Evolutionary conservation across 148 eudicot genomes (phyloP).

Genomic region (Nepenthes gracilis): DNA sequence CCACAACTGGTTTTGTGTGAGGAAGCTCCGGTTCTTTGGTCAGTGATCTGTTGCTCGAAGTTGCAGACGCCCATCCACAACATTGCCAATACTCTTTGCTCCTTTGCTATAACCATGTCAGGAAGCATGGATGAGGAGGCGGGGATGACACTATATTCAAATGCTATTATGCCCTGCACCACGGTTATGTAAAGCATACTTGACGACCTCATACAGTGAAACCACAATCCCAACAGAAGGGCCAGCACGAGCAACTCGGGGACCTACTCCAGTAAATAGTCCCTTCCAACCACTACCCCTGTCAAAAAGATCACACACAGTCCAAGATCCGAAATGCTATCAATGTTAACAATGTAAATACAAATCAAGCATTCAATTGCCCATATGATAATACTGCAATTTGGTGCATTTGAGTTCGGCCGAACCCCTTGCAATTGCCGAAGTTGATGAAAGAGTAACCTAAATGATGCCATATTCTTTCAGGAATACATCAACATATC

Average conservation of each 20-base stretch:
- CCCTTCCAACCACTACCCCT: conserved; percentile 91
- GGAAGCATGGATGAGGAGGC: not conserved
- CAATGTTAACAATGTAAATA: too few species aligned
- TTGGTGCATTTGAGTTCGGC: not conserved
- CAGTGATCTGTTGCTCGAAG: not conserved
- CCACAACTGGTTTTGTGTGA: not conserved
- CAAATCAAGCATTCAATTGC: not conserved
- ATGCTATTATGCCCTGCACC: conserved; percentile 2
- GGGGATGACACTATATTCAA: not conserved
- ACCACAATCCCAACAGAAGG: conserved; percentile 92
- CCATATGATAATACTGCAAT: not conserved
- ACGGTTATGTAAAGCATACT: conserved; percentile 37
- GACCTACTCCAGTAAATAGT: conserved; percentile 66
- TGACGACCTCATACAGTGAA: conserved; percentile 84
- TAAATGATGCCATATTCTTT: too few species aligned
- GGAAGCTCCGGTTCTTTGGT: not conserved
- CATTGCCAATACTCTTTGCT: too few species aligned
- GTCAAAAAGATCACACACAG: conserved; percentile 3
- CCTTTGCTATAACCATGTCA: too few species aligned
- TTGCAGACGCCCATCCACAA: too few species aligned
- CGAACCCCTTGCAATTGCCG: not conserved
- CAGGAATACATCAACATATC: too few species aligned
- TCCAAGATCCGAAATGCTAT: not conserved
- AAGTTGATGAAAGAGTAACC: not conserved
- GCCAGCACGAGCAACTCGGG: conserved; percentile 88